A percentile compares a stretch with the other conserved stretches of the same genome.
These are phyloP conservation scores for Orbilia oligospora DNA, from an alignment of 2,329 filamentous ascomycete species.

Conservation along the genomic window DNA sequence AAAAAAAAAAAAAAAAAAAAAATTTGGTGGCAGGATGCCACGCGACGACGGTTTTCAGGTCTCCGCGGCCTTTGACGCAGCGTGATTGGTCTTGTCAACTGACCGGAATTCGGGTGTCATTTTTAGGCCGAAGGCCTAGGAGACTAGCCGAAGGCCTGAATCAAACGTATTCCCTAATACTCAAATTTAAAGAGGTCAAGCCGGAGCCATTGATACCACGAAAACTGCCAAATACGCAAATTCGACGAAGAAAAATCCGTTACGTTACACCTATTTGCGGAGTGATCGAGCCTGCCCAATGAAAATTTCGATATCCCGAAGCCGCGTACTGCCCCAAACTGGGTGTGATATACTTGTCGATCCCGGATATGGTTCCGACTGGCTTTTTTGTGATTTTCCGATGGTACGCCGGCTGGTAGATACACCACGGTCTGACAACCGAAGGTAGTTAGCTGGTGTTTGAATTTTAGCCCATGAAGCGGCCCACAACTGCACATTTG, in stretches of 20 bases:
- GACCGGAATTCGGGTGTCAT: not conserved
- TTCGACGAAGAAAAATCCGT: not conserved
- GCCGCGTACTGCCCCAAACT: not conserved
- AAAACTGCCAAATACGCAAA: not conserved
- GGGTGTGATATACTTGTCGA: not conserved
- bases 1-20: not conserved
- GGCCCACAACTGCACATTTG: not conserved
- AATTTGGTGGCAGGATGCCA: not conserved
- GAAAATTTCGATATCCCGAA: not conserved
- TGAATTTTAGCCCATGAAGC: constrained; percentile 3
- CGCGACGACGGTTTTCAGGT: not conserved
- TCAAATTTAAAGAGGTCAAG: no score
- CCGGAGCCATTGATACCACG: no score
- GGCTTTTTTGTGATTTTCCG: constrained; percentile 13
- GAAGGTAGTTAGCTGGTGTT: not conserved
- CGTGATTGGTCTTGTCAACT: not conserved
- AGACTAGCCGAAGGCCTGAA: no score
- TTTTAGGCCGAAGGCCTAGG: not conserved
- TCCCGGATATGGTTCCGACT: constrained; percentile 13
- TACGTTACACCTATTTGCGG: not conserved
- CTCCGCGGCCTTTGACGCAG: not conserved
- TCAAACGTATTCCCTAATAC: no score
- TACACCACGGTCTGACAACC: not conserved
- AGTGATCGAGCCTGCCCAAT: not conserved
- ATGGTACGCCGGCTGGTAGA: not conserved